Percentiles rank a stretch among this genome's conserved stretches.
Conservation (phyloP, 805 yeast species). For the Barnettozyma populi region DNA sequence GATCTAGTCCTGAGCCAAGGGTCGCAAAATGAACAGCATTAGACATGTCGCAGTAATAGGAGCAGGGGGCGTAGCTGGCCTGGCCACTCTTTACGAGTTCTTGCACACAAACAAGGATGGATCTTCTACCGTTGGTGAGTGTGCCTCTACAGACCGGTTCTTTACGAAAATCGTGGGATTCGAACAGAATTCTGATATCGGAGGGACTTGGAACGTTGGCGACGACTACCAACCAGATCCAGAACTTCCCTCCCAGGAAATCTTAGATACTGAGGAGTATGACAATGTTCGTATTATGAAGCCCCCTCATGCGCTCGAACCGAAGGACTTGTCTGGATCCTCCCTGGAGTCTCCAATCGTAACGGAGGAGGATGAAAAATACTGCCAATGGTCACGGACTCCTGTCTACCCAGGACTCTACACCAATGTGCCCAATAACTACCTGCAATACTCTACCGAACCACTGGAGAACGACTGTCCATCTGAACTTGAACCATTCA, state of each 20-base stretch:
- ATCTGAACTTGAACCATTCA: constrained; percentile 30
- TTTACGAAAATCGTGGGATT: constrained; percentile 36
- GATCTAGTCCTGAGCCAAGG: not conserved
- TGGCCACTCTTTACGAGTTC: constrained; percentile 31
- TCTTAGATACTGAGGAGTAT: constrained; percentile 30
- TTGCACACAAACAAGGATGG: constrained; percentile 27
- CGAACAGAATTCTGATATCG: constrained; percentile 37
- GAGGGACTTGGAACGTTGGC: constrained; percentile 41
- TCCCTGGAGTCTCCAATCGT: constrained; percentile 15
- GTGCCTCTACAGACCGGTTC: constrained; percentile 13
- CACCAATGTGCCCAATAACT: constrained; percentile 34
- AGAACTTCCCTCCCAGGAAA: constrained; percentile 24
- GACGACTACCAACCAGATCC: constrained; percentile 19
- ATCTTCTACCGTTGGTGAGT: constrained; percentile 19
- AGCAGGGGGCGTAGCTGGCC: constrained; percentile 37
- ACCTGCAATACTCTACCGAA: constrained; percentile 27
- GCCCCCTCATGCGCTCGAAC: constrained; percentile 12
- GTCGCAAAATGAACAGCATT: constrained; percentile 6
- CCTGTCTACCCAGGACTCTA: constrained; percentile 32
- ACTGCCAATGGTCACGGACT: constrained; percentile 32
- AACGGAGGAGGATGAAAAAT: constrained; percentile 24
- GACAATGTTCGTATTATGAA: constrained; percentile 29
- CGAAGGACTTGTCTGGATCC: constrained; percentile 16
- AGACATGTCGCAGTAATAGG: constrained; percentile 34
- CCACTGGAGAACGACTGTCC: constrained; percentile 20